Evolutionary conservation across 2,329 filamentous ascomycete genomes (phyloP), one percentile per base, ranked within the genome.

Genomic region (Clarireedia monteithiana): DNA sequence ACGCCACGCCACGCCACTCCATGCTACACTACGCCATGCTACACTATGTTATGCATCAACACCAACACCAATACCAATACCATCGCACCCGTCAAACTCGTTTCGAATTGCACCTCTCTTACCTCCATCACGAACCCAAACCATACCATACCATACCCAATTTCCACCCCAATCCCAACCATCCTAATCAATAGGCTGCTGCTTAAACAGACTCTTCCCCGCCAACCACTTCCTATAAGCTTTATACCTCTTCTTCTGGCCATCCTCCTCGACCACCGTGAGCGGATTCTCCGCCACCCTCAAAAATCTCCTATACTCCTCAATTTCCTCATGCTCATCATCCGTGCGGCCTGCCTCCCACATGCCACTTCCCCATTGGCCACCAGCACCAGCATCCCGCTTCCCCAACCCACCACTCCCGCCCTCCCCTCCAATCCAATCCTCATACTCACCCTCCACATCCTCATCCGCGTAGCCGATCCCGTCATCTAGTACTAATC

Each of bases 181-280:
- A 14, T 30, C 27, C 49, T 51, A 69, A 66, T 78, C 76, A 61
- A 78, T 76, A 47, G 85, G 83, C 70, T 86, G 83, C 77, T 96
- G 91, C 73, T 97, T 97, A 71, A 97, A 97, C 66, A 97, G 80
- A 66, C 90, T 96, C 75, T 96, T 97, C 17, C 92, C 92, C 60
- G 85, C 81, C 67, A 99, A 76, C 92, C 94, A 99, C 73, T 96
- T 95, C 66, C 86, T 77, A 72, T 99, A 99, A 9, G 91, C 89
- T 73, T 96, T 97, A 72, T 99, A 99, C 64, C 94, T 79, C 78
- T 97, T 96, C 80, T 95, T 97, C 42, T 81, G 79, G 47, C 84
- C 79, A 70, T 97, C 94, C 66, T 95, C 91, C 46, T 91, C 86
- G 1, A 84, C 85, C 14, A 97, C 92, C 2, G 89, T 95, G 52